A percentile compares a stretch with the other conserved stretches of the same genome.
These are phyloP conservation scores for Haplosporangium sp. DNA, from an alignment of 371 early-diverging fungal genomes.

Conservation along the genomic window DNA sequence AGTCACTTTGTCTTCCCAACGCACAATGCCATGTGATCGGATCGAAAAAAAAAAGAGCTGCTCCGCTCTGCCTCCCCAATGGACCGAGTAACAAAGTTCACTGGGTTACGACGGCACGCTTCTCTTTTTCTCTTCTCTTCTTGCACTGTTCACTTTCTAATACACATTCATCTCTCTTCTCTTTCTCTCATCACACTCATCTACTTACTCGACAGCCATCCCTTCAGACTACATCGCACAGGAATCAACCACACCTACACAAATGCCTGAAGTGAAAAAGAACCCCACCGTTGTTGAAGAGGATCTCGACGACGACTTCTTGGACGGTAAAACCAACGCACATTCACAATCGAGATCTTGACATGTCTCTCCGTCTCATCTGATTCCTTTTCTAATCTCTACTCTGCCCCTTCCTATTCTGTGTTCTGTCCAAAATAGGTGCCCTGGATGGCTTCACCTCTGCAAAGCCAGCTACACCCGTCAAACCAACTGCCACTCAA, in stretches of 20 bases:
- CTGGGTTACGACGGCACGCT: background rate
- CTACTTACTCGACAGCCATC: background rate
- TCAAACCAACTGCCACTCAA: slow-evolving; percentile 35
- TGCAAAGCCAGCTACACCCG: slow-evolving; percentile 39
- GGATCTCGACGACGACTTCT: slow-evolving; percentile 54
- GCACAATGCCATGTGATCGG: slow-evolving; percentile 16
- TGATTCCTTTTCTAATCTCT: background rate
- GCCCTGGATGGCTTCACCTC: slow-evolving; percentile 50
- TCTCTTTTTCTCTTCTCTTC: slow-evolving; percentile 1
- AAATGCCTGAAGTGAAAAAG: slow-evolving; percentile 47
- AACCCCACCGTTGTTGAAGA: slow-evolving; percentile 51
- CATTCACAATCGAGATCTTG: background rate
- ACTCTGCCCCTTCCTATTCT: background rate
- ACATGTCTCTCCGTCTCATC: background rate
- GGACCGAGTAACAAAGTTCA: slow-evolving; percentile 10
- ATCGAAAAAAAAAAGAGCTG: background rate
- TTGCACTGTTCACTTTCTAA: background rate
- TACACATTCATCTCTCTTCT: background rate
- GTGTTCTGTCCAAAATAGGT: slow-evolving; percentile 14
- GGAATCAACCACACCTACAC: background rate
- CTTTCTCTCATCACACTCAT: background rate
- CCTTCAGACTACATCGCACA: slow-evolving; percentile 3
- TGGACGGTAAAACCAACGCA: slow-evolving; percentile 32
- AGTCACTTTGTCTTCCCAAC: background rate
- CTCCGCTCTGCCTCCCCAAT: background rate